Percentiles rank a stretch among this genome's conserved stretches.
Evolutionary conservation across 1,284 basidiomycete species (phyloP).

Genomic region (Polyporus tsugae): DNA sequence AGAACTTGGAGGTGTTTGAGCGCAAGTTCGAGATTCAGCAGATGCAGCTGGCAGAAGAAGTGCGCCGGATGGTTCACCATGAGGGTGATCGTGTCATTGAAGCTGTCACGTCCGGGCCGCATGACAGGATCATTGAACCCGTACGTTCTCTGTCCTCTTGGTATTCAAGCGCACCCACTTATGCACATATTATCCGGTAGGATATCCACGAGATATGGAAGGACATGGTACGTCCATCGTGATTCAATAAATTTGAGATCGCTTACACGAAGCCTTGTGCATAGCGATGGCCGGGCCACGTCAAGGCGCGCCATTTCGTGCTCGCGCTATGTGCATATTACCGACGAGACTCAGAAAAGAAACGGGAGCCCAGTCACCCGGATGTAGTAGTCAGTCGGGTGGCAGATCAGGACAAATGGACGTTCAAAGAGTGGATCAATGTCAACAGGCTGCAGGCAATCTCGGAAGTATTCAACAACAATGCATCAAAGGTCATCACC

Average conservation of each 20-base stretch:
- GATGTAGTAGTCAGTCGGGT: neutral
- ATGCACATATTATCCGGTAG: conserved; percentile 13
- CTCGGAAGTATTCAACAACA: conserved; percentile 57
- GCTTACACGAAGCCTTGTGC: neutral
- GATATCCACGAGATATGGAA: conserved; percentile 38
- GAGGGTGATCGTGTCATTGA: conserved; percentile 39
- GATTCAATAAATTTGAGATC: neutral
- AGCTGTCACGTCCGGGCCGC: conserved; percentile 36
- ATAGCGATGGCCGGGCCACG: conserved; percentile 46
- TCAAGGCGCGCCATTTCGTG: conserved; percentile 47
- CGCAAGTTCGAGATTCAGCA: conserved; percentile 43
- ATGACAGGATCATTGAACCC: conserved; percentile 39
- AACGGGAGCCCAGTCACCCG: conserved; percentile 15
- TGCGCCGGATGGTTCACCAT: conserved; percentile 32
- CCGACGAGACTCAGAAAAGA: conserved; percentile 41
- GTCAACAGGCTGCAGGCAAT: conserved; percentile 51
- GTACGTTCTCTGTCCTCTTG: conserved; percentile 22
- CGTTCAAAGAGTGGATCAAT: conserved; percentile 52
- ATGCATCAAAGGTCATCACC: conserved; percentile 56
- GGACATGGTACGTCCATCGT: conserved; percentile 37
- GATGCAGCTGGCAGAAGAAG: conserved; percentile 34
- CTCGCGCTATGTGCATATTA: conserved; percentile 46
- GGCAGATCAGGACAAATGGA: conserved; percentile 47
- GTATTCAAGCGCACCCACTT: conserved; percentile 8
- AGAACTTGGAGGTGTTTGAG: conserved; percentile 39